phyloP scores from a whole-genome alignment of 129 eudicot species.

The Artemisia argyi region DNA sequence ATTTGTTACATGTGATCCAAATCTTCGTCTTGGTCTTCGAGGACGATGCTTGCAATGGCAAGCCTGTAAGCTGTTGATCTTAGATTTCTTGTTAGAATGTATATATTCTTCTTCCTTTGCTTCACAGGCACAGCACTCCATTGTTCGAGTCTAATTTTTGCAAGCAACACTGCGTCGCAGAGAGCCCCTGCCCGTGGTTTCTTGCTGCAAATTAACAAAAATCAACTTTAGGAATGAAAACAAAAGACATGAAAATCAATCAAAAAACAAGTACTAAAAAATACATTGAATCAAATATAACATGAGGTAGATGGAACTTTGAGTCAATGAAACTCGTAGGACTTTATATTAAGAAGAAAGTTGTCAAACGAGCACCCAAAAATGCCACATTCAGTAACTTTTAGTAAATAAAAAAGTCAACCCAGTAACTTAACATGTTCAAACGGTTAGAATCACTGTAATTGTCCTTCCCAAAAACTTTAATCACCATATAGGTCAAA shows the following conservation, averaged over 20 bases:
- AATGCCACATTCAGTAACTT: no score
- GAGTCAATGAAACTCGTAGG: no score
- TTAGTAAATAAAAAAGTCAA: no score
- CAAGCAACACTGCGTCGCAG: conserved; percentile 71
- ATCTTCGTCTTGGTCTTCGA: conserved; percentile 70
- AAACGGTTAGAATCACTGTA: no score
- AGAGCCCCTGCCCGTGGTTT: conserved; percentile 68
- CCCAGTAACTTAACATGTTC: no score
- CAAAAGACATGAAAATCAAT: neutral
- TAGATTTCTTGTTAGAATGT: conserved; percentile 79
- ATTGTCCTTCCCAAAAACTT: neutral
- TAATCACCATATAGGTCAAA: neutral
- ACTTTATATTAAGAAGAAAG: no score
- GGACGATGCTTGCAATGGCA: conserved; percentile 69
- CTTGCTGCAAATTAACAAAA: conserved; percentile 58
- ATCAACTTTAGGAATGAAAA: neutral
- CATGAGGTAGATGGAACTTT: neutral
- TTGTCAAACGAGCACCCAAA: no score
- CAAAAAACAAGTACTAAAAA: neutral
- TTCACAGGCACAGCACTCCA: conserved; percentile 57
- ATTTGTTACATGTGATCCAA: conserved; percentile 45
- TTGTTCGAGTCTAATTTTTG: conserved; percentile 77
- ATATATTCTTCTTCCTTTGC: conserved; percentile 73
- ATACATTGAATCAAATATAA: neutral
- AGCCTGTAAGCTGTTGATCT: conserved; percentile 85